Base-by-base conservation (phyloP, 2,329 filamentous ascomycete species). In the Ceratocystis diversiconidia region DNA sequence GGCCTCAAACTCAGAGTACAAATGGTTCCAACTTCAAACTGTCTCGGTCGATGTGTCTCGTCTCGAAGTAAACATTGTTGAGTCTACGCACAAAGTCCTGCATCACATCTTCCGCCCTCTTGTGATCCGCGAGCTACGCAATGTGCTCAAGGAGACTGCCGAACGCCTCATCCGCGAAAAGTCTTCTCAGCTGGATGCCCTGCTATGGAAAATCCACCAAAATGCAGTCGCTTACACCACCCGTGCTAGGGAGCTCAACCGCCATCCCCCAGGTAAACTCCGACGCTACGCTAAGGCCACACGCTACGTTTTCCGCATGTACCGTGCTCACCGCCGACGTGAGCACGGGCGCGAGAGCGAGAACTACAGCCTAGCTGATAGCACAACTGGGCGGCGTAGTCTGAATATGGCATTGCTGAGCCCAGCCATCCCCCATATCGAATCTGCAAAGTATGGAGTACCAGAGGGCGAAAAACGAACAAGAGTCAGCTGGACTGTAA, bases 11-110 rank as follows among this genome's bases (percentile, higher is more conserved):
- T 30, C 64, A 19, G 59, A 41, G 12, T 48, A 64, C 8, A 65
- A 94, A 75, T 94, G 95, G 77, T 92, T 97, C 83, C 96, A 96
- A 82, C 82, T 97, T 68, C 90, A 95, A 73, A 92, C 88, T 75
- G 88, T 96, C 79, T 81, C 88, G 50, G 89, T 95, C 22, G 85
- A 90, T 71, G 84, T 96, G 70, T 88, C 89, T 77, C 75, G 92
- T 72, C 81, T 96, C 66, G 83, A 88, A 70, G 86, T 99, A 78
- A 96, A 95, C 79, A 76, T 99, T 70, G 91, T 92, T 81, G 85
- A 96, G 80, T 96, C 92, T 63, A 95, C 87, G 75, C 92, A 97
- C 82, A 99, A 96, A 83, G 73, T 94, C 12, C 81, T 97, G 25
- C 96, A 97, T 75, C 79, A 79, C 65, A 73, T 96, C 46, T 87